These are phyloP conservation scores for Fusarium liriodendri DNA, from an alignment of 2,329 filamentous ascomycete genomes.

Conservation along the genomic window DNA sequence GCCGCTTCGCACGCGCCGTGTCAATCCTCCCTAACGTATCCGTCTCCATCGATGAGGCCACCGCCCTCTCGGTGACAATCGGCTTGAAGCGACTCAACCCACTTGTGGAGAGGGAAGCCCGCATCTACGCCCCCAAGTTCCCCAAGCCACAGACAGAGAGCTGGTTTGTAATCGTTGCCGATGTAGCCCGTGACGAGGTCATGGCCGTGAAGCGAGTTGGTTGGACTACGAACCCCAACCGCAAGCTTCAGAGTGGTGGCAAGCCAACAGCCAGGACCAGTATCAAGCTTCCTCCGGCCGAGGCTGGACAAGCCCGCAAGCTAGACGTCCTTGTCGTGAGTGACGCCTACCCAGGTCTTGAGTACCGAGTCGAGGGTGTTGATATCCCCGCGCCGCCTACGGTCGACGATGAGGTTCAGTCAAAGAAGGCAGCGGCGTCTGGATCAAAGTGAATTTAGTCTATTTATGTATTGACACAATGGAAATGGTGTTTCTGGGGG, in stretches of 20 bases:
- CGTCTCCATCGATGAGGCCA: constrained; percentile 70
- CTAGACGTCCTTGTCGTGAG: constrained; percentile 83
- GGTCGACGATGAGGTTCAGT: constrained; percentile 60
- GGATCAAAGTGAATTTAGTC: constrained; percentile 34
- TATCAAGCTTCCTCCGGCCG: constrained; percentile 69
- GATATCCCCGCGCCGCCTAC: constrained; percentile 63
- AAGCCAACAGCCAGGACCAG: constrained; percentile 65
- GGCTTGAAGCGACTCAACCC: constrained; percentile 75
- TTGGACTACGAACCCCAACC: constrained; percentile 64
- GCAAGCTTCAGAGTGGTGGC: constrained; percentile 53
- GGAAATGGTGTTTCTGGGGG: constrained; percentile 5
- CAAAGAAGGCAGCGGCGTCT: constrained; percentile 50
- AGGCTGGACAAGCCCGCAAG: constrained; percentile 63
- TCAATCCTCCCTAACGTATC: constrained; percentile 76
- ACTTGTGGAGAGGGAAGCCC: constrained; percentile 71
- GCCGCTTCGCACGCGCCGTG: constrained; percentile 68
- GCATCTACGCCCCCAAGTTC: constrained; percentile 88
- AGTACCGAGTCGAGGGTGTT: constrained; percentile 60
- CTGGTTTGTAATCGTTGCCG: constrained; percentile 86
- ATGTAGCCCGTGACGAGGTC: constrained; percentile 77
- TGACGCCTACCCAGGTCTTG: constrained; percentile 87
- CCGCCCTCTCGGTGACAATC: constrained; percentile 72
- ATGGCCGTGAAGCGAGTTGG: constrained; percentile 87
- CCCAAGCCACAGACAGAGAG: constrained; percentile 96
- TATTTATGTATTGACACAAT: constrained; percentile 32